Conservation (phyloP, 768 basidiomycete species). For the Megacollybia marginata region DNA sequence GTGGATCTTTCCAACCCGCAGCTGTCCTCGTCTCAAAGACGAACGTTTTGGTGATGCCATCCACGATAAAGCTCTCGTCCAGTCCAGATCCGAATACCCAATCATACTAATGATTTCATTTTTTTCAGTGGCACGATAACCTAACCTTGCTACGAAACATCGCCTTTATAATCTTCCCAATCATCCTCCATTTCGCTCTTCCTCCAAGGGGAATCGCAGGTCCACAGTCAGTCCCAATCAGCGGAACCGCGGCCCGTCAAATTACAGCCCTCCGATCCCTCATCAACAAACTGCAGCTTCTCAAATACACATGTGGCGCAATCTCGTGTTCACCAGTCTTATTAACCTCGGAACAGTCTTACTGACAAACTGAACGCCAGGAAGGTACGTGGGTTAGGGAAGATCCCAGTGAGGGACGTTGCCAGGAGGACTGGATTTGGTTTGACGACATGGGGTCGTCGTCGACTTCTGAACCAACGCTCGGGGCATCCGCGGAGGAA, state of each 20-base stretch:
- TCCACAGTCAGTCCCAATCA: background rate
- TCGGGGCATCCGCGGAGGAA: too few relatives aligned
- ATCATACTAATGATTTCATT: too few relatives aligned
- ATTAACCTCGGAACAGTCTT: background rate
- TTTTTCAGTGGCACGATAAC: background rate
- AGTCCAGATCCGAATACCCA: too few relatives aligned
- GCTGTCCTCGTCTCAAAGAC: constrained; percentile 32
- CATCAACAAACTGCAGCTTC: background rate
- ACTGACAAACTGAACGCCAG: background rate
- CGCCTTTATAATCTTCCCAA: background rate
- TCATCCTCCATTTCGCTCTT: background rate
- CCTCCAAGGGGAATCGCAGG: too few relatives aligned
- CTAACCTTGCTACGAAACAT: background rate
- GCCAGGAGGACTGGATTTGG: background rate
- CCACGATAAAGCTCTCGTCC: too few relatives aligned
- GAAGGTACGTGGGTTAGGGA: background rate
- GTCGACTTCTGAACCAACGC: too few relatives aligned
- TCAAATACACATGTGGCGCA: background rate
- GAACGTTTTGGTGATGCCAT: too few relatives aligned
- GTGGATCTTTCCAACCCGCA: constrained; percentile 48
- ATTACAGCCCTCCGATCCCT: background rate
- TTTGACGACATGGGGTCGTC: too few relatives aligned
- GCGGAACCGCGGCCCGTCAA: background rate
- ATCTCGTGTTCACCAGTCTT: background rate
- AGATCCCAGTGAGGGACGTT: background rate